Evolutionary conservation across 495 filamentous ascomycete species (phyloP), one percentile per base, ranked within the genome.

Genomic region (Hypoxylon lenormandii): DNA sequence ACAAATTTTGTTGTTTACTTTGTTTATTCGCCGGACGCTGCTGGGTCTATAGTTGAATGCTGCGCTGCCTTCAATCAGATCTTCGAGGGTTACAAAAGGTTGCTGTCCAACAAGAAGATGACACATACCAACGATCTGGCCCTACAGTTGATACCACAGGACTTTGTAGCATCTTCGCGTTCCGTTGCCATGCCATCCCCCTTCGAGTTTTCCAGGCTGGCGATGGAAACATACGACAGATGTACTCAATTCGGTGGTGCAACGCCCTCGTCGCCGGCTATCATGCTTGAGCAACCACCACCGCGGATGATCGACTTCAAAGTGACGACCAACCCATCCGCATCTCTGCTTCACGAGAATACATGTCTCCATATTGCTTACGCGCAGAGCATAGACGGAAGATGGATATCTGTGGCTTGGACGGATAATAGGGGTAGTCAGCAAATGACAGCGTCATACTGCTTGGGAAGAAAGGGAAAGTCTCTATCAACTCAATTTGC

Each of bases 341-440:
- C 88, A 2, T 90, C 91, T 22, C 82, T 95, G 0, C 77, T 97
- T n/a, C 88, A 90, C 50, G 92, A 96, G 72, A 92, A 93, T 33
- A 88, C 86, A 11, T 89, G 89, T 63, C 85, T 99, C 10, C 96
- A 99, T 75, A 79, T 98, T 47, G 93, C 91, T 6, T 97, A 94
- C 74, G 90, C 90, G 0, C 87, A 89, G 63, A 94, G 91, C 73
- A 79, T 89, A 26, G 92, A 95, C 73, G 88, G 91, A 47, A 86
- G 91, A 15, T 99, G 96, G 96, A 77, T 97, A 46, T 90, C 90
- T 0, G 93, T 88, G 4, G 91, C 91, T n/a, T 99, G 96, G 96
- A 92, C 91, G 1, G 93, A 98, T 77, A 93, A 87, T 69, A 85
- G 82, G 21, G 96, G 95, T 0, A 86, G 81, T 40, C 84, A 91